A percentile compares a stretch with the other conserved stretches of the same genome.
These are phyloP conservation scores for Castanospermum australe DNA, from an alignment of 306 rosid genomes.

Conservation along the genomic window DNA sequence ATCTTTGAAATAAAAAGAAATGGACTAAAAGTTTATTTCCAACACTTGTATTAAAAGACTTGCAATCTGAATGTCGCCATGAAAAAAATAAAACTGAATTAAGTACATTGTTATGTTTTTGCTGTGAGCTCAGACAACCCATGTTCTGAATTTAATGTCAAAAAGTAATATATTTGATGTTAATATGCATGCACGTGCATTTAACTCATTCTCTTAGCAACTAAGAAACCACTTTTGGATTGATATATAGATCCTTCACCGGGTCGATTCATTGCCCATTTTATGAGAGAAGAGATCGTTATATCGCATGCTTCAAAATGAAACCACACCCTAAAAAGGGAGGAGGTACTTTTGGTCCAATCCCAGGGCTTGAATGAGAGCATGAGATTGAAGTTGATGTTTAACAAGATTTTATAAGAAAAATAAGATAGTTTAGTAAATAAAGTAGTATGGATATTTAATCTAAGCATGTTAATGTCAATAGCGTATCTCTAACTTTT, in stretches of 20 bases:
- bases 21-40: background rate
- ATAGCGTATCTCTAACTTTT: no score
- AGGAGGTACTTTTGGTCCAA: conserved; percentile 2
- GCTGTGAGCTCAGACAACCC: background rate
- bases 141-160: background rate
- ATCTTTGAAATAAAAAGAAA: background rate
- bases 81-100: background rate
- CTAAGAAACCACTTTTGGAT: conserved; percentile 26
- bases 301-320: background rate
- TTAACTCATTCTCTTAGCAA: conserved; percentile 28
- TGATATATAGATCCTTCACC: background rate
- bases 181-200: background rate
- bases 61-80: background rate
- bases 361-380: background rate
- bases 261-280: background rate
- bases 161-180: background rate
- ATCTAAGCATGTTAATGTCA: no score
- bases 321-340: background rate
- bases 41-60: background rate
- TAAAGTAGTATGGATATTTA: no score
- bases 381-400: background rate
- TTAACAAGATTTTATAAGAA: no score
- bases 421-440: no score
- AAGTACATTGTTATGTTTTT: background rate
- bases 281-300: background rate